Base-by-base conservation (phyloP, 106 monocot species). In the Phalaenopsis equestris region DNA sequence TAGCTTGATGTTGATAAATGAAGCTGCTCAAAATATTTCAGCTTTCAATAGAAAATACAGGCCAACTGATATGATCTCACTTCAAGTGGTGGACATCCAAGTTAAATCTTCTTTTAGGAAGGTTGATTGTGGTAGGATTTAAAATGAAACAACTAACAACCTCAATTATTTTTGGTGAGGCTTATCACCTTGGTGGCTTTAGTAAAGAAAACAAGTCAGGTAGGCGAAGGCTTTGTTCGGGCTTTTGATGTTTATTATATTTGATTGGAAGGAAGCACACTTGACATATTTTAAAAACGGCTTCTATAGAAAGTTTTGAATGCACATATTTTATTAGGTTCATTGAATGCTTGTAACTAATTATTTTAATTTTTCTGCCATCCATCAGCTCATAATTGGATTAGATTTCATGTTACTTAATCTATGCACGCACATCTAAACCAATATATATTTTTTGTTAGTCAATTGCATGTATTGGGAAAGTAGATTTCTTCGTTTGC, bases 391-490 rank as follows among this genome's bases (percentile, higher is more conserved):
- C 41, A 74, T 74, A 17, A 42, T 74, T 74, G 73, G 5, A 17
- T 74, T 45, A 45, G 18, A 36, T 42, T 43, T 74, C 18, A 3
- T 43, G 74, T 74, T 14, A 70, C 43, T 5, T 49, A 30, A 76
- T 76, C 49, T 76, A 14, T 42, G 6, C 17, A 39, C 15, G 6
- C 15, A 4, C 30, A 43, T 45, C 7, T 75, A 1, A 45, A 1
- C 49, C 52, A 76, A 76, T 49, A 30, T 47, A 24, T 43, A 49
- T 10, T 42, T 67, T 16, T 87, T 48, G 55, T 80, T 80, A 98
- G 94, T 99, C 80, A 99, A 99, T 87, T 99, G 99, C 86, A 95
- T 99, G 89, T 99, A 99, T 72, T 99, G 99, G 99, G 99, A 99
- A 79, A 99, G 84, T 86, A 91, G 93, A 77, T 95, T 91, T 80